These are phyloP conservation scores for Penicillium sp. DNA, from an alignment of 2,329 filamentous ascomycete species.

Conservation along the genomic window DNA sequence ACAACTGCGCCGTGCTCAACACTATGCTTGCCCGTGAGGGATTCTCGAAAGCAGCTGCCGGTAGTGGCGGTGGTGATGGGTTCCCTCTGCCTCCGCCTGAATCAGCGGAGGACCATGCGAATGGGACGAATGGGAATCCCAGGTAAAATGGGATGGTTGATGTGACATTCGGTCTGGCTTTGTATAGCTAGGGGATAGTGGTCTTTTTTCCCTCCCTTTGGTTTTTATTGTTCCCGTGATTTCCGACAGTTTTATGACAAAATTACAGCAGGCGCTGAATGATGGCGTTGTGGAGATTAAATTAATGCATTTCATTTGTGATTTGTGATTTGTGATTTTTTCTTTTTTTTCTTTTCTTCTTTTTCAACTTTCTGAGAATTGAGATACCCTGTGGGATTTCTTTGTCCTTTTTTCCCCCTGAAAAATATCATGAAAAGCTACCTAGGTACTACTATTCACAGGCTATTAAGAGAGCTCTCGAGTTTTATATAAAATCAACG, in stretches of 20 bases:
- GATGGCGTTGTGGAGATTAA: constrained; percentile 26
- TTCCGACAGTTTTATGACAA: constrained; percentile 14
- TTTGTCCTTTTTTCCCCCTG: neutral
- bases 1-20: constrained; percentile 88
- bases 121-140: constrained; percentile 7
- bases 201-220: neutral
- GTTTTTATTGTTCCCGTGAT: neutral
- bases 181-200: constrained; percentile 20
- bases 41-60: constrained; percentile 65
- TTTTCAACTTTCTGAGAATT: constrained; percentile 15
- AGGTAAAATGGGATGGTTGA: constrained; percentile 9
- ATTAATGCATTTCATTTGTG: constrained; percentile 15
- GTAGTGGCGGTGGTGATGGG: constrained; percentile 41
- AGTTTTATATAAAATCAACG: neutral
- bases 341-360: neutral
- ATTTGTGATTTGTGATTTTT: neutral
- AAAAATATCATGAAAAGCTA: neutral
- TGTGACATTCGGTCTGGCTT: constrained; percentile 11
- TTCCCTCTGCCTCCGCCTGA: constrained; percentile 42
- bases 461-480: neutral
- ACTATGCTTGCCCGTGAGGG: constrained; percentile 81
- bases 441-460: neutral
- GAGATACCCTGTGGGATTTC: constrained; percentile 24
- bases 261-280: constrained; percentile 23
- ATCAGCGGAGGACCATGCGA: constrained; percentile 22